Percentiles rank a stretch among this genome's conserved stretches.
Conservation (phyloP, 164 flowering plant genomes). For the Dillenia turbinata region DNA sequence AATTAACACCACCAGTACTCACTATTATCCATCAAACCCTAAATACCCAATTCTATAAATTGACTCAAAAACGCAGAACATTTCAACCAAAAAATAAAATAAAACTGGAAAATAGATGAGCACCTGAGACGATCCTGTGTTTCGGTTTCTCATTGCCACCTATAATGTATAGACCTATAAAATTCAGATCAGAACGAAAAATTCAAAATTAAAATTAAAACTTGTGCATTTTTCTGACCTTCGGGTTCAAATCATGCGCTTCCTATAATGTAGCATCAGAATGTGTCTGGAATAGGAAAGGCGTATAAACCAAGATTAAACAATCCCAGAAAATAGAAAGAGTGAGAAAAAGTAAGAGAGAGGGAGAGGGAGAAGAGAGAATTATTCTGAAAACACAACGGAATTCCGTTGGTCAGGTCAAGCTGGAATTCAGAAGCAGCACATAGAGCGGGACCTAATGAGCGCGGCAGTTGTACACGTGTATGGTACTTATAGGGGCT, state of each 20-base stretch:
- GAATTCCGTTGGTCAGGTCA: conserved; percentile 16
- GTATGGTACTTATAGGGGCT: no score
- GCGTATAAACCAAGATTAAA: no score
- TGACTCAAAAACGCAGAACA: neutral
- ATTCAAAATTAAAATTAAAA: neutral
- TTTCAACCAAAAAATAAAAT: neutral
- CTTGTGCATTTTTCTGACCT: no score
- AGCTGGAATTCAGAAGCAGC: neutral
- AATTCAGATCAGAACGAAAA: neutral
- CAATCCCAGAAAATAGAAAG: no score
- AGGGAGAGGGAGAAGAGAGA: neutral
- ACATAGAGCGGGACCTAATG: conserved; percentile 4
- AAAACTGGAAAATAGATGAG: neutral
- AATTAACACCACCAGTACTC: no score
- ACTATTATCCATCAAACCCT: no score
- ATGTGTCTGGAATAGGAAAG: no score
- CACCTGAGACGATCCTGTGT: conserved; percentile 20
- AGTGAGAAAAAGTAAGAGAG: no score
- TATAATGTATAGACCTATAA: no score
- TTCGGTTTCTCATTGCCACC: conserved; percentile 20
- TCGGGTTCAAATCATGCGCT: no score
- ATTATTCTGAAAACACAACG: conserved; percentile 2
- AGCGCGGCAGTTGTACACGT: conserved; percentile 13
- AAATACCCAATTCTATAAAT: neutral
- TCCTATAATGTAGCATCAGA: no score